These are phyloP conservation scores for Apiospora pterosperma DNA, from an alignment of 2,329 filamentous ascomycete genomes.

Conservation along the genomic window DNA sequence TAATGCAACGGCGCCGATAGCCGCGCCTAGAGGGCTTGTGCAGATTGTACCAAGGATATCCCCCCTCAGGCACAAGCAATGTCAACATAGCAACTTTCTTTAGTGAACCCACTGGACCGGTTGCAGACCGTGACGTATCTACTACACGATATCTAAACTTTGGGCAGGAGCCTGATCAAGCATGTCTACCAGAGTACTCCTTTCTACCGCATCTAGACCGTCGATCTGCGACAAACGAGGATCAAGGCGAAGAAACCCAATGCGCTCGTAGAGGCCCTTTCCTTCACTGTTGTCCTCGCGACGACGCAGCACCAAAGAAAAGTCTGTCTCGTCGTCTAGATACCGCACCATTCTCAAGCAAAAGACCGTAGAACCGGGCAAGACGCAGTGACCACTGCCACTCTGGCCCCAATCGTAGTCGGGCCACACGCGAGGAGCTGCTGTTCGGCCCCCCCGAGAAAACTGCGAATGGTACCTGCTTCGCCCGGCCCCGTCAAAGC, in stretches of 20 bases:
- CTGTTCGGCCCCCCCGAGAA: neutral
- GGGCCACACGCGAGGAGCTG: neutral
- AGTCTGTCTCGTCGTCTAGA: neutral
- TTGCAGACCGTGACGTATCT: too few species aligned
- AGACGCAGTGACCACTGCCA: neutral
- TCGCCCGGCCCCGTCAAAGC: neutral
- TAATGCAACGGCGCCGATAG: too few species aligned
- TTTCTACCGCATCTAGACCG: neutral
- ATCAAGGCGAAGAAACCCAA: neutral
- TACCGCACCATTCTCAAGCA: neutral
- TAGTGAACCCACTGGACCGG: too few species aligned
- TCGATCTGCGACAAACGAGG: neutral
- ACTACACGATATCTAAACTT: neutral
- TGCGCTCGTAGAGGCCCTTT: neutral
- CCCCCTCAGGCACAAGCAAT: too few species aligned
- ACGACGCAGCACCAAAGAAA: neutral
- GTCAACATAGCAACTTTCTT: too few species aligned
- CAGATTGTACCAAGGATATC: too few species aligned
- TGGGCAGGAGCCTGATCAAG: neutral
- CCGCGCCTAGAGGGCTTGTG: too few species aligned
- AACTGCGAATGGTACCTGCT: neutral
- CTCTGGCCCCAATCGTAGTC: neutral
- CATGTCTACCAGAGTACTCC: neutral
- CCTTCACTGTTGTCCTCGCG: neutral
- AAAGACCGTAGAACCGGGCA: neutral